These are phyloP conservation scores for Fusarium haematococcum DNA, from an alignment of 2,329 filamentous ascomycete species.

Conservation along the genomic window DNA sequence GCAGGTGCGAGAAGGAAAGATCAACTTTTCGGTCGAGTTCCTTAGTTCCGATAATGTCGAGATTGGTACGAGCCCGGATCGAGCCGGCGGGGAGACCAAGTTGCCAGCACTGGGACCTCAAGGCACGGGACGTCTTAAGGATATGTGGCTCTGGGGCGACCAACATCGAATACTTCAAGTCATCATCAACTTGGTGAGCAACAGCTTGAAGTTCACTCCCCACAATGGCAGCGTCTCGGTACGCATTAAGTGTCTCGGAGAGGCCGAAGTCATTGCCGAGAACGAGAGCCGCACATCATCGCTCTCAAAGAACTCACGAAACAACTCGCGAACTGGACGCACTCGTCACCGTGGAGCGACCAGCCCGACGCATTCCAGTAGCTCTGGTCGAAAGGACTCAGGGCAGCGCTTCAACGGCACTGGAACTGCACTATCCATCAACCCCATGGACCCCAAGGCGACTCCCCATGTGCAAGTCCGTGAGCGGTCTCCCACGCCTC, in stretches of 20 bases:
- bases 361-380: constrained; percentile 63
- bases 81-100: constrained; percentile 49
- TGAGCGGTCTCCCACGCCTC: constrained; percentile 69
- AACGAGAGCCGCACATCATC: constrained; percentile 66
- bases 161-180: constrained; percentile 91
- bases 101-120: constrained; percentile 72
- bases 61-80: constrained; percentile 48
- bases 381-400: constrained; percentile 53
- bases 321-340: constrained; percentile 55
- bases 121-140: constrained; percentile 77
- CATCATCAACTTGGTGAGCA: constrained; percentile 93
- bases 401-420: constrained; percentile 45
- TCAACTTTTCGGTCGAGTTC: constrained; percentile 79
- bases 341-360: constrained; percentile 61
- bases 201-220: constrained; percentile 92
- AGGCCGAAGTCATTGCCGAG: constrained; percentile 58
- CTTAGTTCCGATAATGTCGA: constrained; percentile 53
- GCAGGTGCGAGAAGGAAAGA: constrained; percentile 83
- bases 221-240: constrained; percentile 80
- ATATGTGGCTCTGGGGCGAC: constrained; percentile 93
- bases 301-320: constrained; percentile 61
- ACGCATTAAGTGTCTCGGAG: constrained; percentile 78
- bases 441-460: constrained; percentile 69
- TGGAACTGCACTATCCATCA: constrained; percentile 70
- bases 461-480: constrained; percentile 60